Percentiles rank a stretch among this genome's conserved stretches.
Evolutionary conservation across 2,329 filamentous ascomycete genomes (phyloP).

Genomic region (Scedosporium apiospermum): DNA sequence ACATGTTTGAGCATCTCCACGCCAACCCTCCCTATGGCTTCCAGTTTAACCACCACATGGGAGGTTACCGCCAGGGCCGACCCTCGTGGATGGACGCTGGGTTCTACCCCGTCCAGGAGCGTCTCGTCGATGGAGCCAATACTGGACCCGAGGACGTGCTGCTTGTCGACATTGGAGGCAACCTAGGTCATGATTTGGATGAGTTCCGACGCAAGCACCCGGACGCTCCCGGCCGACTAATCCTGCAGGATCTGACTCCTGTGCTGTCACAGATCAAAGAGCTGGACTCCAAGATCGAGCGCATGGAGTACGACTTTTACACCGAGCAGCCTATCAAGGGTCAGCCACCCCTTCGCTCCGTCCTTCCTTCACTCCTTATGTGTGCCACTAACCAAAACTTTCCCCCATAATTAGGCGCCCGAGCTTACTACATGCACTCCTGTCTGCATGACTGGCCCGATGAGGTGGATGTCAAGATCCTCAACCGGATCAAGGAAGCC

Average conservation of each 20-base stretch:
- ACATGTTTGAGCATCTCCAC: constrained; percentile 24
- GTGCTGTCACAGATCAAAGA: constrained; percentile 25
- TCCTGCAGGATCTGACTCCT: constrained; percentile 37
- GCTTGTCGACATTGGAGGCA: constrained; percentile 26
- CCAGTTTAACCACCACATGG: constrained; percentile 28
- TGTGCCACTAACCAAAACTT: not conserved
- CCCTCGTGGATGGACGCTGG: constrained; percentile 23
- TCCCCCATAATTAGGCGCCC: constrained; percentile 12
- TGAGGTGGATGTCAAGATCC: constrained; percentile 16
- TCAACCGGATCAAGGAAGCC: constrained; percentile 17
- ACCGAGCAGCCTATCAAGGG: constrained; percentile 19
- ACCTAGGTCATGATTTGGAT: constrained; percentile 23
- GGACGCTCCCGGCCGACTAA: constrained; percentile 26
- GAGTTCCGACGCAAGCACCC: constrained; percentile 20
- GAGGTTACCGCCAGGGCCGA: constrained; percentile 23
- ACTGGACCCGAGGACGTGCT: constrained; percentile 15
- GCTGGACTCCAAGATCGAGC: constrained; percentile 20
- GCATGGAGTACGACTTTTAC: constrained; percentile 24
- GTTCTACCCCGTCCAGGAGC: constrained; percentile 24
- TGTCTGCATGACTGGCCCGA: constrained; percentile 24
- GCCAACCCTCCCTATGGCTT: constrained; percentile 16
- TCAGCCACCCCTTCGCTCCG: not conserved
- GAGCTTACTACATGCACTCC: constrained; percentile 25
- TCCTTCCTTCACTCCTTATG: not conserved
- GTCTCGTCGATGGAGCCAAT: constrained; percentile 19